These are phyloP conservation scores for Saccharomyces hybrid DNA, from an alignment of 1,139 yeast genomes.

Conservation along the genomic window DNA sequence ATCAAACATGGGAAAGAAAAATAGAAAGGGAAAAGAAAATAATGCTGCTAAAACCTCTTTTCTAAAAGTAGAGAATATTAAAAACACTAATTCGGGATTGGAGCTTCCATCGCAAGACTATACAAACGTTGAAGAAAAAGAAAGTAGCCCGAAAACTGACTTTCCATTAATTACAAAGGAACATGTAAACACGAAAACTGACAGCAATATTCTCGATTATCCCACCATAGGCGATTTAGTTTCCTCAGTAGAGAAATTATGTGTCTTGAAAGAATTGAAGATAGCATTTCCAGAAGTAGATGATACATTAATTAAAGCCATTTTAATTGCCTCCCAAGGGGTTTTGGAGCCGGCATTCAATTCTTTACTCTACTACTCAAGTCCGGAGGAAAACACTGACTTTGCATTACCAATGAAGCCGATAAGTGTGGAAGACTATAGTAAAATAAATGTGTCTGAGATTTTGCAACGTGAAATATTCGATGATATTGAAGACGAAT, in stretches of 20 bases:
- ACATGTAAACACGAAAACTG: not conserved
- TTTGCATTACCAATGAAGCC: conserved; percentile 44
- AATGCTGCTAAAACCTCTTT: not conserved
- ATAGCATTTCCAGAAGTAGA: conserved; percentile 75
- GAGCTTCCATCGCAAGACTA: not conserved
- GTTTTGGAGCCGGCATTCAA: conserved; percentile 71
- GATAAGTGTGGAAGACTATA: conserved; percentile 48
- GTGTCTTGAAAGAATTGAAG: conserved; percentile 31
- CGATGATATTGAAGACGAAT: not conserved
- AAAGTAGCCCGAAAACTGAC: not conserved
- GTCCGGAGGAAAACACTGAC: conserved; percentile 58
- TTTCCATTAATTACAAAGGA: not conserved
- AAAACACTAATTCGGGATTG: not conserved
- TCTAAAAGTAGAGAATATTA: not conserved
- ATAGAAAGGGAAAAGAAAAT: conserved; percentile 1
- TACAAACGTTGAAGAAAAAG: not conserved
- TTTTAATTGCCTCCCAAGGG: conserved; percentile 72
- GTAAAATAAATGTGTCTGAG: conserved; percentile 46
- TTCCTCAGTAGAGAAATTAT: not conserved
- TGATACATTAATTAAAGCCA: conserved; percentile 57
- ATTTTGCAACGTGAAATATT: conserved; percentile 3
- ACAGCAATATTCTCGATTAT: not conserved
- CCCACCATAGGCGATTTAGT: not conserved
- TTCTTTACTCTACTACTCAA: conserved; percentile 74
- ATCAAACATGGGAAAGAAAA: not conserved